phyloP scores from a whole-genome alignment of 768 basidiomycete species.

The Podaxis pistillaris region DNA sequence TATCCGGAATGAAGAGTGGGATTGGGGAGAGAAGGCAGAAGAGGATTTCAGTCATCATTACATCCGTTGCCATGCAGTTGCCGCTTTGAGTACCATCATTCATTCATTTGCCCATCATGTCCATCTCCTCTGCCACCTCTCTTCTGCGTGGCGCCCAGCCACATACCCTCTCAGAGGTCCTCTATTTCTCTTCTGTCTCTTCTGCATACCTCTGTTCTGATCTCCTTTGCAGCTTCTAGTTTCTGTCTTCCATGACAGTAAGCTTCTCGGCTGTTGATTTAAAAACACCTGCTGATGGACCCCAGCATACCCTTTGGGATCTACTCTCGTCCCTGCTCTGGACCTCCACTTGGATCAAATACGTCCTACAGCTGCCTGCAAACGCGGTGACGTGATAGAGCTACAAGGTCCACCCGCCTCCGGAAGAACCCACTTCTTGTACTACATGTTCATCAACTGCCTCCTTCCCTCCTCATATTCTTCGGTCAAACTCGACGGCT shows the following conservation, averaged over 20 bases:
- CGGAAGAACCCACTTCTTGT: constrained; percentile 80
- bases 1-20: neutral
- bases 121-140: constrained; percentile 6
- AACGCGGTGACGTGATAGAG: constrained; percentile 66
- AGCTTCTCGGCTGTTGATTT: constrained; percentile 7
- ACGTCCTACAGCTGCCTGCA: constrained; percentile 18
- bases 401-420: constrained; percentile 73
- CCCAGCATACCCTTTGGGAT: constrained; percentile 28
- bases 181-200: neutral
- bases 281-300: constrained; percentile 4
- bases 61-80: constrained; percentile 14
- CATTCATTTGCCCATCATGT: constrained; percentile 3
- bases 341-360: constrained; percentile 28
- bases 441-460: constrained; percentile 58
- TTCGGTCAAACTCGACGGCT: constrained; percentile 45
- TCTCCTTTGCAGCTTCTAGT: constrained; percentile 37
- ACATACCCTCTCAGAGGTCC: constrained; percentile 14
- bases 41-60: neutral
- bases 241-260: constrained; percentile 38
- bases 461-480: constrained; percentile 44
- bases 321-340: constrained; percentile 31
- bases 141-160: constrained; percentile 16
- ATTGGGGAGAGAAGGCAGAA: neutral
- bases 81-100: neutral
- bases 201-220: constrained; percentile 5